These are phyloP conservation scores for Fusarium sp. DNA, from an alignment of 2,329 filamentous ascomycete genomes.

Conservation along the genomic window DNA sequence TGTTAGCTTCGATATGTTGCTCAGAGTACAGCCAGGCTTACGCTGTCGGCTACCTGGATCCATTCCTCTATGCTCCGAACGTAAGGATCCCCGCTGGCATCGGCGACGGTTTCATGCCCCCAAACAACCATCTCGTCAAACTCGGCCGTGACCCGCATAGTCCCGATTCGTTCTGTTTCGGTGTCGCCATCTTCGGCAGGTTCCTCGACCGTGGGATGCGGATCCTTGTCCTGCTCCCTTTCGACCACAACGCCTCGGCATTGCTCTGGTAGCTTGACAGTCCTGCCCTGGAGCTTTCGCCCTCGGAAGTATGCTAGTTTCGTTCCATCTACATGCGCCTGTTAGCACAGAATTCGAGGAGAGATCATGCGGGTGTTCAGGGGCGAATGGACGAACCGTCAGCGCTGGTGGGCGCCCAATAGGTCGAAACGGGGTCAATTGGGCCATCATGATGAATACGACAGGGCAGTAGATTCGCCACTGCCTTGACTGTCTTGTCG, in stretches of 20 bases:
- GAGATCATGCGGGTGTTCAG: neutral
- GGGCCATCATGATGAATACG: slow-evolving; percentile 84
- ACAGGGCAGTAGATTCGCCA: slow-evolving; percentile 84
- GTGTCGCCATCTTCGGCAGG: slow-evolving; percentile 61
- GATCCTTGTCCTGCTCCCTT: slow-evolving; percentile 56
- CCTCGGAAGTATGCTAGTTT: slow-evolving; percentile 82
- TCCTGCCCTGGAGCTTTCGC: slow-evolving; percentile 80
- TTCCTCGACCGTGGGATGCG: slow-evolving; percentile 56
- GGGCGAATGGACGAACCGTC: slow-evolving; percentile 56
- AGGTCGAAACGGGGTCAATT: slow-evolving; percentile 73
- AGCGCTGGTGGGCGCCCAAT: slow-evolving; percentile 76
- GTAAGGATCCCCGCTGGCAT: slow-evolving; percentile 77
- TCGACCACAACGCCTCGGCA: slow-evolving; percentile 77
- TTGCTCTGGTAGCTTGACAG: slow-evolving; percentile 77
- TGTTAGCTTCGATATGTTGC: slow-evolving; percentile 16
- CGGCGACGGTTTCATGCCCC: slow-evolving; percentile 81
- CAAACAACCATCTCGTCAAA: slow-evolving; percentile 88
- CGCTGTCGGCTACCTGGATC: slow-evolving; percentile 80
- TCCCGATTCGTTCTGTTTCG: slow-evolving; percentile 60
- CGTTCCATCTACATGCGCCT: slow-evolving; percentile 60
- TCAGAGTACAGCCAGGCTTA: slow-evolving; percentile 55
- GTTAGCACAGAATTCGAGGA: slow-evolving; percentile 15
- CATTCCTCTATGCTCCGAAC: slow-evolving; percentile 85
- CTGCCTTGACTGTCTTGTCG: slow-evolving; percentile 56
- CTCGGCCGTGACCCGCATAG: slow-evolving; percentile 73